Evolutionary conservation across 768 basidiomycete species (phyloP).

Genomic region (Neoboletus subvelutipes): DNA sequence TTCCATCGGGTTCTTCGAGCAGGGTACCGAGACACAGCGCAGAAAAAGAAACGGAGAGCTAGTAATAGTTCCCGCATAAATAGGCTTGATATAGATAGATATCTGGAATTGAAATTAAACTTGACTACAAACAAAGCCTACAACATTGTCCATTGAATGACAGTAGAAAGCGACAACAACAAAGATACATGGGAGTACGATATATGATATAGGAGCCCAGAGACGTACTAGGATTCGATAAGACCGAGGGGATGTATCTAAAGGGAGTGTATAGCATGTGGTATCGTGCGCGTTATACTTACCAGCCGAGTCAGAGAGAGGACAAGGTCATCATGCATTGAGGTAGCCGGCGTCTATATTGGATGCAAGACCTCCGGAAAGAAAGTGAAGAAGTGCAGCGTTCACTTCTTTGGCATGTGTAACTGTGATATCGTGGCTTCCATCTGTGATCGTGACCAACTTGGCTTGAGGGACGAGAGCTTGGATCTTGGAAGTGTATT

Average conservation of each 20-base stretch:
- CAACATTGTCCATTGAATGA: constrained; percentile 10
- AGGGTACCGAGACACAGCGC: no score
- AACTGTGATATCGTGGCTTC: constrained; percentile 32
- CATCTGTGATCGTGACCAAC: constrained; percentile 30
- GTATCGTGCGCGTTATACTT: neutral
- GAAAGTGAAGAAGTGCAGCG: constrained; percentile 27
- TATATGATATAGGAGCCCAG: neutral
- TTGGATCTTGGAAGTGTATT: constrained; percentile 32
- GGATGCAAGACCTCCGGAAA: constrained; percentile 14
- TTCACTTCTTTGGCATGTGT: constrained; percentile 35
- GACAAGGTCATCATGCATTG: neutral
- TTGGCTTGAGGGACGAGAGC: constrained; percentile 29
- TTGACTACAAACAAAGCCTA: constrained; percentile 1
- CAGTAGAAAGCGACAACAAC: constrained; percentile 6
- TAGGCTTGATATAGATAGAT: no score
- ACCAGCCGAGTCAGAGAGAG: neutral
- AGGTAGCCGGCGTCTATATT: neutral
- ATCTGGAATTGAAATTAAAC: neutral
- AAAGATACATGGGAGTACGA: constrained; percentile 10
- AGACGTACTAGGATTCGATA: neutral
- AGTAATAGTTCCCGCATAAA: no score
- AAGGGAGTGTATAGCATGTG: constrained; percentile 6
- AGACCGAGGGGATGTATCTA: constrained; percentile 2
- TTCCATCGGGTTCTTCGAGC: no score
- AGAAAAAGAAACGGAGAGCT: no score